Evolutionary conservation across 1,139 yeast species (phyloP), one percentile per base, ranked within the genome.

Genomic region (Wickerhamomyces sp.): DNA sequence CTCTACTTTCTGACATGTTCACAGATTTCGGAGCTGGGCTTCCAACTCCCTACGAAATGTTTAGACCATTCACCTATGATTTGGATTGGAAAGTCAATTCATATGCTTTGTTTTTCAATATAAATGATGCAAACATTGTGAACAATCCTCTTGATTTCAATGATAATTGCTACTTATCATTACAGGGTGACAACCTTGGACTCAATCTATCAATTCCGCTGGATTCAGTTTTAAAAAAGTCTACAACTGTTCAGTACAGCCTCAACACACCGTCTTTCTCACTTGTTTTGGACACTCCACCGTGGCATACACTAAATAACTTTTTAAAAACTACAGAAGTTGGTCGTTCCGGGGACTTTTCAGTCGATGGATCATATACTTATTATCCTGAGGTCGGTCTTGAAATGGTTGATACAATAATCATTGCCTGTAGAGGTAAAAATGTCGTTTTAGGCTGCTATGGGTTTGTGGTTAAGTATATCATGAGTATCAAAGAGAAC

Each of bases 231-330:
- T 74, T 79, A 36, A 71, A 80, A 23, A 76, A 79, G 42, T 73
- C 76, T 8, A 79, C 81, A 3, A 73, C 78, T 0, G 72, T 88
- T 15, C 67, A 73, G 7, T 88, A 76, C 55, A 63, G 65, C 1
- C 56, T 89, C 2, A 55, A 56, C 36, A 84, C 96, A 0, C 80
- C 89, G 0, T 66, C 66, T 43, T 79, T 89, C 54, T 77, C 82
- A 44, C 59, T 91, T 41, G 69, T 77, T 1, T 64, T 91, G 7
- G 85, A 82, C 49, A 79, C 94, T 0, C 98, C 98, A 0, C 84
- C 93, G 0, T 93, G 98, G 96, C 95, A 89, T 59, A 90, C 98
- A 0, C 69, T 81, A 15, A 76, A 81, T 52, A 83, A 86, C 41
- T 93, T 91, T 54, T 64, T 85, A 67, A 75, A 73, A 42, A 71